phyloP scores from a whole-genome alignment of 1,284 basidiomycete genomes.

The Cutaneotrichosporon arboriforme region DNA sequence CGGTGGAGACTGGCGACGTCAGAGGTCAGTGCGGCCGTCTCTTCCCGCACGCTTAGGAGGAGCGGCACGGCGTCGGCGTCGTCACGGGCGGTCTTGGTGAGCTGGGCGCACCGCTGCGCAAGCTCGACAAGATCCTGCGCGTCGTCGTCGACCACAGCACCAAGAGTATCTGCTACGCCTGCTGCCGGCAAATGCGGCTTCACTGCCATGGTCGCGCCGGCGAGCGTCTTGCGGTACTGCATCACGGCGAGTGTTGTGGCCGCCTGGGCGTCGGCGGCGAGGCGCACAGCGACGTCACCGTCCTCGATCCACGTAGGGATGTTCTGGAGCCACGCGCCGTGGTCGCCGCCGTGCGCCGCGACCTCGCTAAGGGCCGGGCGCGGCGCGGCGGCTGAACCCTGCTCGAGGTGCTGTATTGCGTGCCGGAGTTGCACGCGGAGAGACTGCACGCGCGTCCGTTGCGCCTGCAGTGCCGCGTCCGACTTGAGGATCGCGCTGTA shows the following conservation, averaged over 20 bases:
- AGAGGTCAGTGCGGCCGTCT: conserved; percentile 2
- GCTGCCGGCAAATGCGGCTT: conserved; percentile 6
- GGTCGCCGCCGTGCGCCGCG: conserved; percentile 3
- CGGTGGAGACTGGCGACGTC: neutral
- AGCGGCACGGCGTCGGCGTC: conserved; percentile 12
- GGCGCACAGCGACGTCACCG: conserved; percentile 6
- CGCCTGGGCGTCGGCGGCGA: conserved; percentile 10
- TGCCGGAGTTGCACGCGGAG: conserved; percentile 9
- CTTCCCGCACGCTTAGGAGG: conserved; percentile 9
- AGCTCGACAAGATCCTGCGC: conserved; percentile 10
- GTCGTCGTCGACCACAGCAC: conserved; percentile 12
- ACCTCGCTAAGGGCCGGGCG: conserved; percentile 14
- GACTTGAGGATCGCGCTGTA: conserved; percentile 21
- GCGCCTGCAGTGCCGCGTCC: conserved; percentile 8
- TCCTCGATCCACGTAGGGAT: conserved; percentile 12
- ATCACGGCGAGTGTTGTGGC: conserved; percentile 17
- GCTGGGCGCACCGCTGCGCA: conserved; percentile 8
- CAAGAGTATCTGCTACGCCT: conserved; percentile 14
- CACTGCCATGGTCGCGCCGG: conserved; percentile 9
- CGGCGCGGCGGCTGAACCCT: neutral
- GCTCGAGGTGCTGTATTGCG: conserved; percentile 4
- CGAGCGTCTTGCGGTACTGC: conserved; percentile 17
- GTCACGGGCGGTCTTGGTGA: neutral
- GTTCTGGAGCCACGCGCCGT: conserved; percentile 12
- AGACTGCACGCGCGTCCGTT: conserved; percentile 7